Base-by-base conservation (phyloP, 176 grass and related monocot genomes). In the Eragrostis nindensis region DNA sequence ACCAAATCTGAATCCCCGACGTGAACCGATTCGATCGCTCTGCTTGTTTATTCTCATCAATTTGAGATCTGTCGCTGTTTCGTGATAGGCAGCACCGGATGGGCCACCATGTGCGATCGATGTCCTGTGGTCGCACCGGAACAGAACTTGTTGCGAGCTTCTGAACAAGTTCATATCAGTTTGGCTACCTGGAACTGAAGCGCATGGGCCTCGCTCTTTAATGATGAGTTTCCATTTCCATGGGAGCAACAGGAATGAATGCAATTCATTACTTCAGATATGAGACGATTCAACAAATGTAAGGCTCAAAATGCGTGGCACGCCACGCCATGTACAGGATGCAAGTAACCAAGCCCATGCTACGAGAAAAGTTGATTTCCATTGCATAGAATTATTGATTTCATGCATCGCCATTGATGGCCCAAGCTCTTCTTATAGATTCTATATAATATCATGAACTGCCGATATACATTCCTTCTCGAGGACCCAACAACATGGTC, bases 391-490 rank as follows among this genome's bases (percentile, higher is more conserved):
- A 19, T 64, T 80, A 46, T 71, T 65, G 73, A 66, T 76, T 46
- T 67, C 43, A 45, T 17, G 44, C 36, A 60, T 80, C 62, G 74
- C 25, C 13, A 60, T 12, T 69, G 56, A 79, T 70, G 76, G 43
- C 69, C 70, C 76, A 81, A 19, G 54, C 11, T 68, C 15, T 10
- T 4, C 43, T 53, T 40, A 55, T 40, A 29, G 12, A 9, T 22
- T 45, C 40, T 73, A 39, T 60, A 48, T 73, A 39, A 65, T 41
- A 73, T 43, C 27, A 78, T 36, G 40, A 55, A 36, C 60, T 66
- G 66, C 60, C 13, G 52, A 82, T 80, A 70, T 70, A 67, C 43
- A 81, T 52, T 68, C 64, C 11, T 41, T 54, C 19, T 78, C 49
- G 8, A 32, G 45, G 73, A 78, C 38, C 57, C 38, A 44, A 71